These are phyloP conservation scores for Ruellia speciosa DNA, from an alignment of 305 asterid species.

Conservation along the genomic window DNA sequence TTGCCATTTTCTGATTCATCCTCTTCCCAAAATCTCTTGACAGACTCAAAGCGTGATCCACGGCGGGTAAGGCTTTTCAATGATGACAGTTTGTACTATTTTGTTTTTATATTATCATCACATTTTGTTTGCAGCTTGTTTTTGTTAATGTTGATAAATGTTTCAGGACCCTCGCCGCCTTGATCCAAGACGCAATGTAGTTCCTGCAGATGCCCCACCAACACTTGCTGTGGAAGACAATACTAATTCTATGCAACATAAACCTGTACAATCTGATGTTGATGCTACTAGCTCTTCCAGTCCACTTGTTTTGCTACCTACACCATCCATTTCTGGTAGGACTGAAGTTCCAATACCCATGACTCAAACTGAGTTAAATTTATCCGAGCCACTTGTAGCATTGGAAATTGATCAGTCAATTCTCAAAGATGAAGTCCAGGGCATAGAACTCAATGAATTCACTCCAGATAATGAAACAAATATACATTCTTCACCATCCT, in stretches of 20 bases:
- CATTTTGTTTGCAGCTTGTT: slow-evolving; percentile 16
- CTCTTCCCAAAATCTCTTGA: slow-evolving; percentile 40
- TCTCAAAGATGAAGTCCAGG: slow-evolving; percentile 36
- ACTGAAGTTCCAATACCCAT: slow-evolving; percentile 33
- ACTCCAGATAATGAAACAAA: slow-evolving; percentile 33
- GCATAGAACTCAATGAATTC: slow-evolving; percentile 33
- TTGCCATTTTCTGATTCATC: slow-evolving; percentile 40
- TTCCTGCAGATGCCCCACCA: slow-evolving; percentile 47
- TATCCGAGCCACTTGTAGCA: slow-evolving; percentile 31
- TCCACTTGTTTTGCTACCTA: slow-evolving; percentile 30
- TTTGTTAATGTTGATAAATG: slow-evolving; percentile 24
- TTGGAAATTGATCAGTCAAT: slow-evolving; percentile 29
- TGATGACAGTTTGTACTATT: slow-evolving; percentile 15
- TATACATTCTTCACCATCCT: slow-evolving; percentile 31
- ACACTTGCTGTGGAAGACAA: slow-evolving; percentile 44
- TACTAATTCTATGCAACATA: slow-evolving; percentile 36
- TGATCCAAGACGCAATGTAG: slow-evolving; percentile 73
- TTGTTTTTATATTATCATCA: slow-evolving; percentile 17
- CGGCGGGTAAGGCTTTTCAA: slow-evolving; percentile 64
- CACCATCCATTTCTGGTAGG: slow-evolving; percentile 34
- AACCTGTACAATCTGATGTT: slow-evolving; percentile 35
- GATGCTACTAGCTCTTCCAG: slow-evolving; percentile 37
- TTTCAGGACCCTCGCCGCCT: slow-evolving; percentile 99
- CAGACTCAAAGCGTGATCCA: slow-evolving; percentile 91
- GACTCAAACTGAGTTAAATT: slow-evolving; percentile 33